Evolutionary conservation across 306 rosid genomes (phyloP).

Genomic region (Vigna reflexopilosa): DNA sequence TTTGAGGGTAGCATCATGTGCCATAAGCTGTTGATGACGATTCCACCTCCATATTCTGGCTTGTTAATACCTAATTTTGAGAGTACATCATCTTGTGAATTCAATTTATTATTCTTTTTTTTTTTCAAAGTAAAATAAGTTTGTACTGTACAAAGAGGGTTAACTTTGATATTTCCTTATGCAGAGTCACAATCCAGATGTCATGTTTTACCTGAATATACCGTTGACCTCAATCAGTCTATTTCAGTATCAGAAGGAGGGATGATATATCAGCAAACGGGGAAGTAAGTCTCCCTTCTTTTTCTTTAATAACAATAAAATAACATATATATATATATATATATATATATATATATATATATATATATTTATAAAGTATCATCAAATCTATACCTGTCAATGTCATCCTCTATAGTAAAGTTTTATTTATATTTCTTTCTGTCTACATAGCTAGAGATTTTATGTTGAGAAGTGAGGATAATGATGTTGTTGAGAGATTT

Average conservation of each 20-base stretch:
- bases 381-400: no score
- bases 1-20: slow-evolving; percentile 81
- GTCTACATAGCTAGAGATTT: no score
- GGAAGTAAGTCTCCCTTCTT: slow-evolving; percentile 62
- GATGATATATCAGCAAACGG: slow-evolving; percentile 40
- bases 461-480: no score
- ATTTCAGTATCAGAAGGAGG: slow-evolving; percentile 53
- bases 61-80: slow-evolving; percentile 44
- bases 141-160: slow-evolving; percentile 3
- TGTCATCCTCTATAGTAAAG: no score
- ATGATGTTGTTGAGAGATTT: neutral
- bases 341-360: neutral
- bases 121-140: slow-evolving; percentile 11
- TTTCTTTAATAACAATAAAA: neutral
- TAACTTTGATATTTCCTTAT: slow-evolving; percentile 11
- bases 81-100: neutral
- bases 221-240: slow-evolving; percentile 37
- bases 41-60: slow-evolving; percentile 42
- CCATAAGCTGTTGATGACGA: slow-evolving; percentile 65
- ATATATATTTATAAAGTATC: no score
- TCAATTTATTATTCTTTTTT: neutral
- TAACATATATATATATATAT: neutral
- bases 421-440: no score
- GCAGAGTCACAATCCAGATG: slow-evolving; percentile 50
- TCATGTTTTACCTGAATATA: slow-evolving; percentile 36